phyloP scores from a whole-genome alignment of 768 basidiomycete genomes.

The Rhodocollybia butyracea region DNA sequence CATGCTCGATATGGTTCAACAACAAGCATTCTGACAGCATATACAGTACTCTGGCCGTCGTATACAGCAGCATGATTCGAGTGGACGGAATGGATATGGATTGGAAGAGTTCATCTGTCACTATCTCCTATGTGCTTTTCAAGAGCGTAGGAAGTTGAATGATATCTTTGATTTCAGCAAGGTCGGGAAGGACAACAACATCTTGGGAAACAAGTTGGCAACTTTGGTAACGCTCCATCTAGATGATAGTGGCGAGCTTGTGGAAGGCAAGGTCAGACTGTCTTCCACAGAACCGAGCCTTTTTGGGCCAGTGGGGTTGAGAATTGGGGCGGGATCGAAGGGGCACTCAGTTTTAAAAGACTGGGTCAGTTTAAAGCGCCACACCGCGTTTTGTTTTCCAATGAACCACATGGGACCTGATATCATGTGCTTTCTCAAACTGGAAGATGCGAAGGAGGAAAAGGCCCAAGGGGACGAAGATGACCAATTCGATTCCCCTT shows the following conservation, averaged over 20 bases:
- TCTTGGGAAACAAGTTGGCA: background rate
- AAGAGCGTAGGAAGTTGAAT: background rate
- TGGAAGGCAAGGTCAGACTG: background rate
- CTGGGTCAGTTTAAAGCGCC: background rate
- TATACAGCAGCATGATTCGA: background rate
- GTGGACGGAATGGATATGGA: background rate
- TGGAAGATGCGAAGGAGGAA: background rate
- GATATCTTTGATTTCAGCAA: background rate
- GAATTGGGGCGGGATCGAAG: background rate
- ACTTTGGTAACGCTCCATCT: background rate
- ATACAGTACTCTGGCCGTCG: background rate
- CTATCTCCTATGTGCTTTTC: background rate
- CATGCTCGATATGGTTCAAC: background rate
- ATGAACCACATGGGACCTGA: background rate
- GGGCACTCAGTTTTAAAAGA: background rate
- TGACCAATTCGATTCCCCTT: no score
- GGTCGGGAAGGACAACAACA: background rate
- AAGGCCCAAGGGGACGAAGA: no score
- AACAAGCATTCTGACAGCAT: background rate
- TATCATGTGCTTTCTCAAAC: background rate
- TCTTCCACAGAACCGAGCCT: background rate
- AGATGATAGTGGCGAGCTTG: background rate
- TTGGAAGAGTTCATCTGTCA: conserved; percentile 1
- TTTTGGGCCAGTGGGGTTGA: background rate
- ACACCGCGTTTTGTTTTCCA: background rate